Conservation (phyloP, 805 yeast genomes). For the Maudiozyma bulderi region DNA sequence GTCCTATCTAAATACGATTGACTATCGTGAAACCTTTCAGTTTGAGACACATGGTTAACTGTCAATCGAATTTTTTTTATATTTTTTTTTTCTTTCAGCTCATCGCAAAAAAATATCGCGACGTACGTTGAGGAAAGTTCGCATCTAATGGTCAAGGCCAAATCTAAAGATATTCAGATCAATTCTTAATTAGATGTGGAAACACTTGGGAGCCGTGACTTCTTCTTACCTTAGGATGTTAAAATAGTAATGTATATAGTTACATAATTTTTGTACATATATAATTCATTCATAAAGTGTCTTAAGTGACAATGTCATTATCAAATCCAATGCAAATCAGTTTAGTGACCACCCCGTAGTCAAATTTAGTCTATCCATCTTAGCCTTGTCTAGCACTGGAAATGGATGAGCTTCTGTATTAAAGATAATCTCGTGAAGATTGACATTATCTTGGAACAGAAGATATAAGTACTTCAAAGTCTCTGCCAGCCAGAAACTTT, state of each 20-base stretch:
- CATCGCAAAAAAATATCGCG: slow-evolving; percentile 9
- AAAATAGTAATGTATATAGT: too few relatives aligned
- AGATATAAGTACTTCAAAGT: slow-evolving; percentile 79
- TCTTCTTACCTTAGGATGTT: too few relatives aligned
- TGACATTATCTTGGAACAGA: slow-evolving; percentile 64
- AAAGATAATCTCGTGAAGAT: slow-evolving; percentile 62
- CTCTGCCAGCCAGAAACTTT: slow-evolving; percentile 90
- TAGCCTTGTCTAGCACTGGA: slow-evolving; percentile 43
- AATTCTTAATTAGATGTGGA: too few relatives aligned
- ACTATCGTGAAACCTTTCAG: too few relatives aligned
- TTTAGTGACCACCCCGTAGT: slow-evolving; percentile 24
- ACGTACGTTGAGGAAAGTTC: neutral
- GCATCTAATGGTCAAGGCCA: neutral
- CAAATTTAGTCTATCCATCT: slow-evolving; percentile 10
- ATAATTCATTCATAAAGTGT: neutral
- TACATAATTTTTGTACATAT: too few relatives aligned
- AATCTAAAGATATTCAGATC: neutral
- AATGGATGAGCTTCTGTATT: slow-evolving; percentile 93
- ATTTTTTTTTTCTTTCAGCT: slow-evolving; percentile 8
- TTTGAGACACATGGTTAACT: too few relatives aligned
- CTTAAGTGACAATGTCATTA: neutral
- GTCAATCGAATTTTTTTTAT: too few relatives aligned
- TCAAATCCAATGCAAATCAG: neutral
- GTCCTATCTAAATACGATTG: too few relatives aligned
- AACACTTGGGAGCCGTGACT: too few relatives aligned